Conservation (phyloP, 2,329 filamentous ascomycete species). For the Corinectria fuckeliana region DNA sequence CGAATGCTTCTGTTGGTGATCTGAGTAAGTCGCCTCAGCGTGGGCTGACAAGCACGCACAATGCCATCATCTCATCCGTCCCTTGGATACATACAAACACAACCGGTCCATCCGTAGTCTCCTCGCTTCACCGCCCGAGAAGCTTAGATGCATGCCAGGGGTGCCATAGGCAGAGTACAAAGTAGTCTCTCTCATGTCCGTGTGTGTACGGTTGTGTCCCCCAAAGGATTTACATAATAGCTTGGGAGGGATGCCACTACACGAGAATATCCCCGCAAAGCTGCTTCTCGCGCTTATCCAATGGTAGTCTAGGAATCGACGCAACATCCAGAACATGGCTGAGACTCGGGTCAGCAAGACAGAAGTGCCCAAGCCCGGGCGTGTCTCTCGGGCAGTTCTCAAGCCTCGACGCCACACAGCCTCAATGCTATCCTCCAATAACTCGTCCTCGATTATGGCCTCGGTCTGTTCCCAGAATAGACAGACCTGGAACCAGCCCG, state of each 20-base stretch:
- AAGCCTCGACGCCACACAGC: background rate
- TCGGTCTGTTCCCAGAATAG: background rate
- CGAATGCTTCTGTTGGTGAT: background rate
- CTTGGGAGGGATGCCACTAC: no score
- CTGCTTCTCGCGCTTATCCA: background rate
- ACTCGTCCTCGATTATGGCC: background rate
- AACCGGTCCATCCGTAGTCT: background rate
- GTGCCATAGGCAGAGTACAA: no score
- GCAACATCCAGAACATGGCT: background rate
- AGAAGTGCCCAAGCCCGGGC: background rate
- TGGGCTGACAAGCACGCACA: background rate
- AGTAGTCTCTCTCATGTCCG: background rate
- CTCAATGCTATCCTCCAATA: background rate
- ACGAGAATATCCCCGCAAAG: background rate
- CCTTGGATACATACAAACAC: background rate
- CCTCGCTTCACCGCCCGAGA: background rate
- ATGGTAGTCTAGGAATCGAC: background rate
- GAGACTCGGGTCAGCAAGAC: background rate
- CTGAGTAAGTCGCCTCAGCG: background rate
- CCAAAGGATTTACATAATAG: background rate
- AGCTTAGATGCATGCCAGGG: background rate
- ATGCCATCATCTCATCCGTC: background rate
- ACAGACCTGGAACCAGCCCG: background rate
- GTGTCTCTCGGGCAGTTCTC: background rate
- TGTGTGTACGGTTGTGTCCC: background rate